Evolutionary conservation across 176 grass and related monocot genomes (phyloP), one percentile per base, ranked within the genome.

Genomic region (Alopecurus myosuroides): DNA sequence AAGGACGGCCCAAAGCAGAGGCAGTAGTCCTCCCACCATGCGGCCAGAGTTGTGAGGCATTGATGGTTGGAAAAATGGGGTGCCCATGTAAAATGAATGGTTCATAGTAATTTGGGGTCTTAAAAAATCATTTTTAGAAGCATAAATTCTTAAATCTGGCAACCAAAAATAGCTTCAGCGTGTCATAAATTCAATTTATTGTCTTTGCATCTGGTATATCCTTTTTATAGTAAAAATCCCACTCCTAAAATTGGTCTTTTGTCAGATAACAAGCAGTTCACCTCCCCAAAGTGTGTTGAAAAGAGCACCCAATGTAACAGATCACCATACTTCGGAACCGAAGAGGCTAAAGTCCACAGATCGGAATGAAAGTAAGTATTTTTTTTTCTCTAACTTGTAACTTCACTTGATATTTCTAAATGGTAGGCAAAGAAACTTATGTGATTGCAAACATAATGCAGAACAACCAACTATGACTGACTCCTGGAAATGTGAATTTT

Each of bases 401-500:
- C 40, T 19, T 84, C 75, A 68, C 46, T 22, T 30, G 75, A 60
- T 74, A 26, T 74, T 79, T 79, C 2, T 5, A 33, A 49, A 50
- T 68, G 30, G 19, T 68, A 76, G 19, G 18, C 71, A 31, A 33
- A 33, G 15, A 10, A 64, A 64, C 15, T 84, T 29, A 84, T 42
- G 28, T 66, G 31, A 41, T 76, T 31, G 28, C 15, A 11, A 90
- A 61, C 30, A 9, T 79, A 25, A 75, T 70, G 41, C 89, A 92
- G 89, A 69, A n/a, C 77, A 88, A 71, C 77, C 83, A 74, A 78
- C 19, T 57, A 68, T 60, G 80, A 1, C 37, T 60, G 46, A 28
- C 45, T 46, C 36, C 45, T 86, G 85, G 44, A 79, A 84, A 77
- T 98, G 97, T 73, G 88, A 87, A 76, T 98, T 98, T 82, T 98